Evolutionary conservation across 306 rosid genomes (phyloP).

Genomic region (Corylus americana): DNA sequence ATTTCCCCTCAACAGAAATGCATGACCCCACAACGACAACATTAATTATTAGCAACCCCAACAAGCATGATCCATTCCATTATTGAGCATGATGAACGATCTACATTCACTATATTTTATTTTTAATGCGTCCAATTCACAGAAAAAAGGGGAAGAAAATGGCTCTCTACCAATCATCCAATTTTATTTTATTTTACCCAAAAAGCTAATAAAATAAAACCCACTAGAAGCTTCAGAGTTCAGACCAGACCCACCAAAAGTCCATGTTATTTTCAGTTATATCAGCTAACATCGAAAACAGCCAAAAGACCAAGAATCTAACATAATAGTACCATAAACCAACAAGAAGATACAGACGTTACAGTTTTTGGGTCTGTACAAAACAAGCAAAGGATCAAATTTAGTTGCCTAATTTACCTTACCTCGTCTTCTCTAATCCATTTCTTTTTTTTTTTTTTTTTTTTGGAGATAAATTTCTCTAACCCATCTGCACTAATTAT

Average conservation of each 20-base stretch:
- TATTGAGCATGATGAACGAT: conserved; percentile 7
- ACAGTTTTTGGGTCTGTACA: conserved; percentile 72
- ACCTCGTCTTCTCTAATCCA: conserved; percentile 38
- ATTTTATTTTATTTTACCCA: conserved; percentile 29
- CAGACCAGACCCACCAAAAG: conserved; percentile 36
- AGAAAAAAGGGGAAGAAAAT: conserved; percentile 2
- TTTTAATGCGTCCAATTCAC: neutral
- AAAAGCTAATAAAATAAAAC: neutral
- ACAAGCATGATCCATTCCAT: conserved; percentile 17
- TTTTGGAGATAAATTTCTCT: conserved; percentile 28
- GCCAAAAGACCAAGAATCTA: conserved; percentile 45
- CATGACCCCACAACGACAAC: neutral
- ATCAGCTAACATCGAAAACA: conserved; percentile 41
- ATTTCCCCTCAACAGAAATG: neutral
- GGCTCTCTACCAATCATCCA: conserved; percentile 32
- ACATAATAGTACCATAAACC: conserved; percentile 38
- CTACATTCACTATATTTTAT: conserved; percentile 1
- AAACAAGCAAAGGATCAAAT: conserved; percentile 50
- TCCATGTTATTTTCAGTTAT: conserved; percentile 54
- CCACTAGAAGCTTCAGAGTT: neutral
- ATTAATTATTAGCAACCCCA: conserved; percentile 10
- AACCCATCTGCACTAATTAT: conserved; percentile 40
- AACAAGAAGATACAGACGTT: conserved; percentile 47
- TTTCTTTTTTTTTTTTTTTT: conserved; percentile 34
- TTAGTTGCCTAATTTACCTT: conserved; percentile 38